These are phyloP conservation scores for Letharia columbiana DNA, from an alignment of 495 filamentous ascomycete genomes.

Conservation along the genomic window DNA sequence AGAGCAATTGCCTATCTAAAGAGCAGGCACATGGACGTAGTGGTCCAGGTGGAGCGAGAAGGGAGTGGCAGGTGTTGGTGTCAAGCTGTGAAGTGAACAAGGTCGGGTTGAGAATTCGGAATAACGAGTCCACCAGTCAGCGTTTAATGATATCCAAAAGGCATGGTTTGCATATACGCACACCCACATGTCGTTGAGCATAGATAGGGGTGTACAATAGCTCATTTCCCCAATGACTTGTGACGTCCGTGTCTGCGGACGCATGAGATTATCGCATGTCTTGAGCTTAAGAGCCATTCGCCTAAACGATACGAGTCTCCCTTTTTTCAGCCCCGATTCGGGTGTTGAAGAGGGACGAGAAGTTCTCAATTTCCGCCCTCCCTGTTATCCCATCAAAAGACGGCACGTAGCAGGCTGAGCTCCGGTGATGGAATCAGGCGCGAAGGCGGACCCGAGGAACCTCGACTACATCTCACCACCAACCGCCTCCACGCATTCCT, in stretches of 20 bases:
- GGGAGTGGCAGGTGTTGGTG: conserved; percentile 78
- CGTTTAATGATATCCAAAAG: not conserved
- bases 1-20: conserved; percentile 50
- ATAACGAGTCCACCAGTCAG: not conserved
- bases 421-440: no score
- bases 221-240: not conserved
- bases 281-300: not conserved
- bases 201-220: conserved; percentile 1
- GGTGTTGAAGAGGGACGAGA: no score
- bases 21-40: conserved; percentile 58
- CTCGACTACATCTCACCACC: no score
- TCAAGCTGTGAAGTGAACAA: conserved; percentile 19
- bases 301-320: no score
- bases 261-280: not conserved
- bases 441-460: no score
- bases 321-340: no score
- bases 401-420: no score
- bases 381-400: no score
- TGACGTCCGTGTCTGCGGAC: not conserved
- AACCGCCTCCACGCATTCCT: no score
- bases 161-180: not conserved
- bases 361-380: no score
- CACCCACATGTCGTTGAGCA: not conserved
- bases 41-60: conserved; percentile 69
- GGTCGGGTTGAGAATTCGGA: not conserved